These are phyloP conservation scores for Sporothrix phasma DNA, from an alignment of 2,329 filamentous ascomycete genomes.

Conservation along the genomic window DNA sequence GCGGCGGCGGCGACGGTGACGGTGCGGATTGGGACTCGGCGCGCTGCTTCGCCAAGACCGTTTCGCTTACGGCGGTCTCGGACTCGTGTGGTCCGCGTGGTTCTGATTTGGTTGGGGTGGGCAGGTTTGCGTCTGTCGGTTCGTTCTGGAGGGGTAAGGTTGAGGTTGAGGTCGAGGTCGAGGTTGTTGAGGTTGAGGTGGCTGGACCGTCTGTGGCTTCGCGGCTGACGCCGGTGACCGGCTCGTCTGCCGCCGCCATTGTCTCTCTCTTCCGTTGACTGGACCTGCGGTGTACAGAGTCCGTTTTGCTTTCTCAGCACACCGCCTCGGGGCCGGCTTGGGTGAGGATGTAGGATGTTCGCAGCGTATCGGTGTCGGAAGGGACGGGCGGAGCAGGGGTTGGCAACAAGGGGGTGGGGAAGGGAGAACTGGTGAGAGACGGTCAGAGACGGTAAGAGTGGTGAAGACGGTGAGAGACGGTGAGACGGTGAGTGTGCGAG, in stretches of 20 bases:
- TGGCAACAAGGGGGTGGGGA: neutral
- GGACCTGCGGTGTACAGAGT: neutral
- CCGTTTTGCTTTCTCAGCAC: neutral
- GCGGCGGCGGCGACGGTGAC: neutral
- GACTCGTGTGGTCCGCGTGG: neutral
- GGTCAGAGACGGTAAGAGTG: neutral
- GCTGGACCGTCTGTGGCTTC: neutral
- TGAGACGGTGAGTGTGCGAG: neutral
- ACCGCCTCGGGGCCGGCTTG: neutral
- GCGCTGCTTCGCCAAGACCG: constrained; percentile 6
- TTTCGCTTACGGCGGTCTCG: neutral
- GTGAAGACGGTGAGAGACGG: neutral
- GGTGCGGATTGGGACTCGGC: neutral
- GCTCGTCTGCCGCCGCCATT: constrained; percentile 15
- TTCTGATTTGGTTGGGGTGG: neutral
- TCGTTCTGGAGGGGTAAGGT: neutral
- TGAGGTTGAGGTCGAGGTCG: too few relatives aligned
- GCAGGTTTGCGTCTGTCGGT: neutral
- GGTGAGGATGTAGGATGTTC: too few relatives aligned
- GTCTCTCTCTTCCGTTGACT: neutral
- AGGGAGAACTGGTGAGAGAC: neutral
- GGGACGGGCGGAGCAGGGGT: neutral
- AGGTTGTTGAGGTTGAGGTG: too few relatives aligned
- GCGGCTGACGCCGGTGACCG: constrained; percentile 1
- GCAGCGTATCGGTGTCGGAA: neutral